Evolutionary conservation across 2,329 filamentous ascomycete genomes (phyloP).

Genomic region (Westerdykella aurantiaca): DNA sequence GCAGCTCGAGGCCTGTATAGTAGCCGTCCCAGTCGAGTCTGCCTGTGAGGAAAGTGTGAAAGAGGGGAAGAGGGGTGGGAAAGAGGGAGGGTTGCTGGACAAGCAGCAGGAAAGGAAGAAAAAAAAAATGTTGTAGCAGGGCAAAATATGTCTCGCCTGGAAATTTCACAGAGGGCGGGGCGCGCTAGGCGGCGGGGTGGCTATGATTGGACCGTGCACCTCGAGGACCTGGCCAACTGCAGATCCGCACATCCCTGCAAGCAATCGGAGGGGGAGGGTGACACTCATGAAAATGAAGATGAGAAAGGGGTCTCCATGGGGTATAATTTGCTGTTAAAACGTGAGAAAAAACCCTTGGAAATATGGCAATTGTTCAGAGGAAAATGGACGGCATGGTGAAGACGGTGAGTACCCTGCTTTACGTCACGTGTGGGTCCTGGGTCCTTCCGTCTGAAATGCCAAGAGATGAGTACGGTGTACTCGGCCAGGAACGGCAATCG

Average conservation of each 20-base stretch:
- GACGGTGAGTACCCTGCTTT: too few species aligned
- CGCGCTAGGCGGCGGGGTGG: constrained; percentile 5
- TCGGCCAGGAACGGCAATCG: too few species aligned
- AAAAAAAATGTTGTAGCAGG: constrained; percentile 13
- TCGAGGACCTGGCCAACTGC: background rate
- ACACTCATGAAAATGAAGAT: too few species aligned
- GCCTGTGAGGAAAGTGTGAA: constrained; percentile 26
- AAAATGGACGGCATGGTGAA: too few species aligned
- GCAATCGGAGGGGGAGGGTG: too few species aligned
- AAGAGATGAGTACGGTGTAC: too few species aligned
- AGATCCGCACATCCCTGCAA: background rate
- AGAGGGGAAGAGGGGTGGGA: constrained; percentile 3
- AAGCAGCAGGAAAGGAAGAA: constrained; percentile 2
- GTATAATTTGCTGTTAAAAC: too few species aligned
- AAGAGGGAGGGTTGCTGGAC: background rate
- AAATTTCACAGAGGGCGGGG: constrained; percentile 1
- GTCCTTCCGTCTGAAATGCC: too few species aligned
- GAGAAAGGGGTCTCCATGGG: too few species aligned
- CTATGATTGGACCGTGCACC: background rate
- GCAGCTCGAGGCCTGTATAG: constrained; percentile 31
- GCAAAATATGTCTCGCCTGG: background rate
- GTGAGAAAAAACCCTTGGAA: too few species aligned
- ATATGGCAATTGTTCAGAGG: too few species aligned
- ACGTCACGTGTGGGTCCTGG: too few species aligned
- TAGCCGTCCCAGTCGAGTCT: constrained; percentile 23